Evolutionary conservation across 2,329 filamentous ascomycete genomes (phyloP).

Genomic region (Xylariaceae sp.): DNA sequence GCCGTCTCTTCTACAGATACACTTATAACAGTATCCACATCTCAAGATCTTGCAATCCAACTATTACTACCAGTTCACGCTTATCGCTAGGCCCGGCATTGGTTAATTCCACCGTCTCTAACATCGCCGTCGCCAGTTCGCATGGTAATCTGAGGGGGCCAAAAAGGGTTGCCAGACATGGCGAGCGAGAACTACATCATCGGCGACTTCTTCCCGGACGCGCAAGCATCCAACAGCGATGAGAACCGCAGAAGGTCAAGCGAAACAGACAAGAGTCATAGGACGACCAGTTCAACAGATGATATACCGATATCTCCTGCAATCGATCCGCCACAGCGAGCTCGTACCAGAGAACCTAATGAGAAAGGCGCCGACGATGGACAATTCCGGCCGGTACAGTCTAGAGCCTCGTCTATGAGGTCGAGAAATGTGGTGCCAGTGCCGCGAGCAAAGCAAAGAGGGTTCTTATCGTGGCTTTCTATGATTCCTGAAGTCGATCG

Average conservation of each 20-base stretch:
- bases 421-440: conserved; percentile 17
- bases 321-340: conserved; percentile 8
- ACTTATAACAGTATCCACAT: no score
- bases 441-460: conserved; percentile 51
- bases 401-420: conserved; percentile 14
- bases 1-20: no score
- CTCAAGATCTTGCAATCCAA: no score
- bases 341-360: conserved; percentile 8
- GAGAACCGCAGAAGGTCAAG: conserved; percentile 6
- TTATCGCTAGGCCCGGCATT: no score
- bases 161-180: conserved; percentile 3
- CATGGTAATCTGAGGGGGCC: no score
- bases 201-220: conserved; percentile 7
- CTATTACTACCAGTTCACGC: no score
- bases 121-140: no score
- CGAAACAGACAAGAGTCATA: conserved; percentile 1
- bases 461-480: conserved; percentile 67
- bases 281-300: conserved; percentile 10
- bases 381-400: conserved; percentile 4
- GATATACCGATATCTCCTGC: conserved; percentile 4
- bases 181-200: conserved; percentile 5
- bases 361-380: conserved; percentile 21
- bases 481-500: conserved; percentile 76
- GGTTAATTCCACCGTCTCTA: no score
- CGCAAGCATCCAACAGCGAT: not conserved